Percentiles rank a stretch among this genome's conserved stretches.
phyloP scores from a whole-genome alignment of 495 filamentous ascomycete genomes.

The Podospora comata region DNA sequence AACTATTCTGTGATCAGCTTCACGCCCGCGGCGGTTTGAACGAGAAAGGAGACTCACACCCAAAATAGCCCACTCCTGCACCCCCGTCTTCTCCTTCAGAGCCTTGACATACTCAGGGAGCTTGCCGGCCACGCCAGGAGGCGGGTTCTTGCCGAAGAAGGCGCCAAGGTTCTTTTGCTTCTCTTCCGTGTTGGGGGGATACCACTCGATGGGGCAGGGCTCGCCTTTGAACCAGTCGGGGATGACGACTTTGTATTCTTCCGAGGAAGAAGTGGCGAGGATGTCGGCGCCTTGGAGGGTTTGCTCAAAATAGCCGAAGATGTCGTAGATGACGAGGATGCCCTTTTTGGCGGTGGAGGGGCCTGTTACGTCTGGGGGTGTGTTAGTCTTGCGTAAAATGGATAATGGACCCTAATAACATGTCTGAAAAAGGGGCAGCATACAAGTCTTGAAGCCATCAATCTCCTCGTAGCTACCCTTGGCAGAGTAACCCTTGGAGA shows the following conservation, averaged over 20 bases:
- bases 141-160: slow-evolving; percentile 71
- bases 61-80: slow-evolving; percentile 80
- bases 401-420: no score
- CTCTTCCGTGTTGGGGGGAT: slow-evolving; percentile 77
- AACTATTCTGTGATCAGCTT: slow-evolving; percentile 38
- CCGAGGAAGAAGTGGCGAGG: slow-evolving; percentile 53
- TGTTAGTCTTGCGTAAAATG: background rate
- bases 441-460: slow-evolving; percentile 68
- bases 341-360: slow-evolving; percentile 54
- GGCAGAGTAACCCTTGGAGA: slow-evolving; percentile 56
- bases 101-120: slow-evolving; percentile 60
- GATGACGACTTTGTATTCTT: slow-evolving; percentile 63
- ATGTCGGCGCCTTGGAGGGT: slow-evolving; percentile 70
- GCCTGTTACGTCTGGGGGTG: slow-evolving; percentile 58
- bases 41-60: slow-evolving; percentile 48
- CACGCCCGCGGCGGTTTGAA: background rate
- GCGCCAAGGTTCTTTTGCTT: slow-evolving; percentile 69
- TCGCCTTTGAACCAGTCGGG: slow-evolving; percentile 67
- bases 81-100: slow-evolving; percentile 53
- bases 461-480: slow-evolving; percentile 64
- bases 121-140: slow-evolving; percentile 58
- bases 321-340: slow-evolving; percentile 64
- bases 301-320: slow-evolving; percentile 71
- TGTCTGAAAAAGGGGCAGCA: background rate
- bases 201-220: slow-evolving; percentile 56